Base-by-base conservation (phyloP, 495 filamentous ascomycete species). In the Penicillium taxi region DNA sequence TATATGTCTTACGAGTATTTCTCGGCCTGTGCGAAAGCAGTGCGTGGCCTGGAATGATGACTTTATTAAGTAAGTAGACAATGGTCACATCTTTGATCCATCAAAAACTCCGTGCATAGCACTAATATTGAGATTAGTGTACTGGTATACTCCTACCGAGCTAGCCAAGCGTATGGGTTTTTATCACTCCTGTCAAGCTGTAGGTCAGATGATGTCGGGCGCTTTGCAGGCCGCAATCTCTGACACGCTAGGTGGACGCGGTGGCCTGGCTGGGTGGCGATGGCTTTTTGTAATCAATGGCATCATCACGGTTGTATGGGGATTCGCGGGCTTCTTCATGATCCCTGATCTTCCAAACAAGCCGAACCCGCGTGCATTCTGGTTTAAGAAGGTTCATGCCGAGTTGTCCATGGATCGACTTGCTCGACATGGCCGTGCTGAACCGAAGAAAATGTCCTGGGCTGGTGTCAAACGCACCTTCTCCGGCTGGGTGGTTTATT, bases 221-320 rank as follows among this genome's bases (percentile, higher is more conserved):
- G 54, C 55, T 1, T 17, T 62, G 11, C 58, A 62, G 39, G 56
- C 56, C 3, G 56, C 53, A 16, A 62, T 62, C 12, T 52, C 54
- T 18, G 44, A 55, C 9, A 59, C 56, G 0, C 61, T 87, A 47
- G 45, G 81, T 7, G 75, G 77, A 3, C 62, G 71, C 13, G 36
- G 64, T 3, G 77, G 73, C 1, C 55, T 73, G 9, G 61, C 72
- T 0, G 82, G 82, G 0, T 87, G 82, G 82, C 66, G 78, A 26
- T 84, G 76, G 72, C 63, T 84, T 6, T 82, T 81, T 42, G 53
- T 71, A n/a, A 63, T 78, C 19, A 63, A 67, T 26, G 54, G 59
- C 9, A 38, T 55, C 23, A 51, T 65, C 15, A 84, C 78, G 0
- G 67, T 72, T 0, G 39, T 72, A 1, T 66, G 84, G 41, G 81